Evolutionary conservation across 2,329 filamentous ascomycete genomes (phyloP), one percentile per base, ranked within the genome.

Genomic region (Fusarium illudens): DNA sequence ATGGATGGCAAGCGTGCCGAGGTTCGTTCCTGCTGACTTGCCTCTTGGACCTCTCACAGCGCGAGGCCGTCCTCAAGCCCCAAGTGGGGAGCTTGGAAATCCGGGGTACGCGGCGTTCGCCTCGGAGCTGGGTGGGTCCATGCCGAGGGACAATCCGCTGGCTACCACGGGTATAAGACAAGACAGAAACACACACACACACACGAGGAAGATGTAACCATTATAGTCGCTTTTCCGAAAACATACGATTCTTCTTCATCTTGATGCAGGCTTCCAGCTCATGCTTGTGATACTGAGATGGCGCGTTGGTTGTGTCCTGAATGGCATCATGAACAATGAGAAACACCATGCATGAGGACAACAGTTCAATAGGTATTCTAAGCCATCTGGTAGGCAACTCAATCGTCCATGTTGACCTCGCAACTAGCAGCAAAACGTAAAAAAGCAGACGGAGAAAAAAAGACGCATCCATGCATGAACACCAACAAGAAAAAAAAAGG

Each of bases 381-480:
- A 44, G 15, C 46, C 27, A 32, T 49, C 46, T 15, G 10, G 6
- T 1, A 6, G 29, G 22, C 33, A 33, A n/a, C 10, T 32, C 62
- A 52, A 42, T 49, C 32, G 22, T 13, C 32, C 4, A 25, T 51
- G 34, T 49, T 37, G 33, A 20, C 46, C 42, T 66, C 52, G 17
- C 33, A 51, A 27, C 17, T 25, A n/a, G 13, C 29, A 19, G 11
- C 29, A 20, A 30, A 22, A 20, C 29, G 32, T 19, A 42, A 4
- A 30, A 17, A 17, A 32, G 60, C 22, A 51, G 59, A 63, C 60
- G 51, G 19, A 60, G 29, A 60, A 36, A 67, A 62, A 67, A 60
- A 64, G 54, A 59, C 60, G 61, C 57, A 72, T 61, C 68, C 71
- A 70, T 73, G 60, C 65, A 71, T 69, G 22, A 68, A 71, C 64